These are phyloP conservation scores for Zarea fungicola DNA, from an alignment of 2,329 filamentous ascomycete species.

Conservation along the genomic window DNA sequence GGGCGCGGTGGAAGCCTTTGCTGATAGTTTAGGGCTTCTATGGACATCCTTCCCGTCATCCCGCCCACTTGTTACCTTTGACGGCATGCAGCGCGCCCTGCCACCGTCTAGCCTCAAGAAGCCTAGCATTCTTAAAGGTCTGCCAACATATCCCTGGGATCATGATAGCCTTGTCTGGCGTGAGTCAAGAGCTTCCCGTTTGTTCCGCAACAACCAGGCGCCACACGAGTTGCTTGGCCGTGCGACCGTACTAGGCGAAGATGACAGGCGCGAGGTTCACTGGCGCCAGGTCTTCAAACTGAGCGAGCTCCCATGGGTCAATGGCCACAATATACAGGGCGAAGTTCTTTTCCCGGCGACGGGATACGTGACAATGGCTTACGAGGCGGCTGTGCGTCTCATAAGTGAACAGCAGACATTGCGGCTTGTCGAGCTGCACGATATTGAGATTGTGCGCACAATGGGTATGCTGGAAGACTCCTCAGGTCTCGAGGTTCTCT, in stretches of 20 bases:
- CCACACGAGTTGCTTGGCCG: slow-evolving; percentile 24
- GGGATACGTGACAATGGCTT: slow-evolving; percentile 37
- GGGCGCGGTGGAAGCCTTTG: slow-evolving; percentile 24
- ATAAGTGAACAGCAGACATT: neutral
- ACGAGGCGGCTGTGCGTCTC: slow-evolving; percentile 32
- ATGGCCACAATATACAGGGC: slow-evolving; percentile 51
- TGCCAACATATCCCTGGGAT: neutral
- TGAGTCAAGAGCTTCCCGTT: slow-evolving; percentile 25
- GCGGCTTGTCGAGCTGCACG: neutral
- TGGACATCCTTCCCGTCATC: neutral
- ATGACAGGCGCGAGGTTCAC: slow-evolving; percentile 25
- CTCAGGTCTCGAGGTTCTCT: neutral
- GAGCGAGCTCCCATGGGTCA: slow-evolving; percentile 48
- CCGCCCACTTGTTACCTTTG: neutral
- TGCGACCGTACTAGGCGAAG: neutral
- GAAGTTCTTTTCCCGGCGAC: slow-evolving; percentile 39
- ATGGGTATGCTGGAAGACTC: neutral
- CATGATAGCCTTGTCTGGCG: slow-evolving; percentile 12
- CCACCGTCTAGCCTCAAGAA: neutral
- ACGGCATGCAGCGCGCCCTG: neutral
- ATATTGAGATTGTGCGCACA: slow-evolving; percentile 3
- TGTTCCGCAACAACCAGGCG: neutral
- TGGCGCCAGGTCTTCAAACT: slow-evolving; percentile 44
- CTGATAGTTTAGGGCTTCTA: neutral
- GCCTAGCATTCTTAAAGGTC: neutral